phyloP scores from a whole-genome alignment of 306 rosid species.

The Pyrus betulifolia region DNA sequence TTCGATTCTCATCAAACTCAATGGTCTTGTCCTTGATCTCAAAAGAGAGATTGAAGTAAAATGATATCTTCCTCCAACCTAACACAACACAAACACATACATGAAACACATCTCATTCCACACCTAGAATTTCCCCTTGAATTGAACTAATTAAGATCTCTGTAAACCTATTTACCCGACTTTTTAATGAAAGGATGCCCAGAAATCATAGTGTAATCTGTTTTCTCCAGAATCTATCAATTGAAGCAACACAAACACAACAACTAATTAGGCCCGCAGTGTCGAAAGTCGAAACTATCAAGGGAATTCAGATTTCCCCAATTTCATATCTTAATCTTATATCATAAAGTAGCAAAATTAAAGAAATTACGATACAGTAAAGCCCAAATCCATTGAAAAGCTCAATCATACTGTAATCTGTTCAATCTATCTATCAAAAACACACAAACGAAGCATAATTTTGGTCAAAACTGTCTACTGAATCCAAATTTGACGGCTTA shows the following conservation, averaged over 20 bases:
- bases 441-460: background rate
- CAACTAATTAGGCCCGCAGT: background rate
- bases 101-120: conserved; percentile 7
- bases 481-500: background rate
- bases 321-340: background rate
- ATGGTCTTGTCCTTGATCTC: conserved; percentile 85
- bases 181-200: conserved; percentile 80
- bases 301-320: background rate
- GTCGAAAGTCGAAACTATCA: too few relatives aligned
- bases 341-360: background rate
- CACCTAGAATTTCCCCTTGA: background rate
- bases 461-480: background rate
- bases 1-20: conserved; percentile 77
- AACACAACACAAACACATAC: background rate
- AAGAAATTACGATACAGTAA: background rate
- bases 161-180: conserved; percentile 41
- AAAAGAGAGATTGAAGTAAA: conserved; percentile 83
- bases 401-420: background rate
- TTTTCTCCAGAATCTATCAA: conserved; percentile 77
- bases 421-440: too few relatives aligned
- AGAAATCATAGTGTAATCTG: conserved; percentile 59
- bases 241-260: conserved; percentile 8
- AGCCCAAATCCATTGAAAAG: background rate
- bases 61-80: conserved; percentile 99
- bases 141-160: background rate